These are phyloP conservation scores for Vitellaria paradoxa DNA, from an alignment of 179 eudicot species.

Conservation along the genomic window DNA sequence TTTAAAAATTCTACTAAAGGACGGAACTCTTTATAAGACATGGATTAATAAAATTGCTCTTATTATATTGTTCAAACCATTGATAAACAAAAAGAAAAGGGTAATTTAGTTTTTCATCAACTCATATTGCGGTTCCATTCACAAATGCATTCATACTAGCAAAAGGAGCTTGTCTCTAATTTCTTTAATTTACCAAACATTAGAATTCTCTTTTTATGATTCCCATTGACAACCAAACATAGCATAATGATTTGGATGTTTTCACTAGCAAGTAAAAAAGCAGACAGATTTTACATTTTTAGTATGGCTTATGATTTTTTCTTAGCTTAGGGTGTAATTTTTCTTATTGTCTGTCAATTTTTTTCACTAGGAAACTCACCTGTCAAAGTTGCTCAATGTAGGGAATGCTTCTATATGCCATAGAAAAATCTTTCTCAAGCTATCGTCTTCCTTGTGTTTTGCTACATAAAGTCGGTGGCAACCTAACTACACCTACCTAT, in stretches of 20 bases:
- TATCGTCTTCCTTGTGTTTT: background rate
- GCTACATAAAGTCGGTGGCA: background rate
- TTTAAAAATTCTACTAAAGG: too few relatives aligned
- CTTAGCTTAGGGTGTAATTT: constrained; percentile 13
- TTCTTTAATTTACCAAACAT: too few relatives aligned
- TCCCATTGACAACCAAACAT: background rate
- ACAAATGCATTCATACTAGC: too few relatives aligned
- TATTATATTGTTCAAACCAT: too few relatives aligned
- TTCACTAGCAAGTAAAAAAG: background rate
- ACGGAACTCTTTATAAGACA: too few relatives aligned
- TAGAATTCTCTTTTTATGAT: too few relatives aligned
- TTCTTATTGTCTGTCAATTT: background rate
- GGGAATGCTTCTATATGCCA: background rate
- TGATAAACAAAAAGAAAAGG: too few relatives aligned
- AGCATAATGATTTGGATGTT: background rate
- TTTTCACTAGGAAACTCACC: background rate
- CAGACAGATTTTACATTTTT: background rate
- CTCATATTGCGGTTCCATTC: too few relatives aligned
- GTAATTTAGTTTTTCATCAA: too few relatives aligned
- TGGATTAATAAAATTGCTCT: too few relatives aligned
- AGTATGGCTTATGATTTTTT: constrained; percentile 3
- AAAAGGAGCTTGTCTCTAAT: too few relatives aligned
- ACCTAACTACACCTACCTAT: background rate
- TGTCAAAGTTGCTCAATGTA: background rate
- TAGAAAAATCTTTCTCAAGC: background rate